phyloP scores from a whole-genome alignment of 768 basidiomycete genomes.

The Cystofilobasidium macerans region DNA sequence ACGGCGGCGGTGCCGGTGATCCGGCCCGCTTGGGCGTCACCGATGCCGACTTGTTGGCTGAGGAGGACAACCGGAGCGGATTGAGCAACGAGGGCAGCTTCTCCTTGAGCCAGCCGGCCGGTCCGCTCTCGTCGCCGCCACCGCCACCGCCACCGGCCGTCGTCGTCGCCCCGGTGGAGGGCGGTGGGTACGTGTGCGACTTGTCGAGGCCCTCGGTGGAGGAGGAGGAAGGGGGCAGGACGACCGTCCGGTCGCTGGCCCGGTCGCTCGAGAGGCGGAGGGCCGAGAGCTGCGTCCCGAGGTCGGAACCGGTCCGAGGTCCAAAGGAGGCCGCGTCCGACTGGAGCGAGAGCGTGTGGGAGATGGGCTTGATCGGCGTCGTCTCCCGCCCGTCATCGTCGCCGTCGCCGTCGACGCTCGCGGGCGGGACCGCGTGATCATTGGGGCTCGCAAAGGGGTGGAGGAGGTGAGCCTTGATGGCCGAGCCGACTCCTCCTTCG shows the following conservation, averaged over 20 bases:
- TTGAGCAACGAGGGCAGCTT: neutral
- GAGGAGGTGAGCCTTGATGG: neutral
- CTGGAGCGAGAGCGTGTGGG: neutral
- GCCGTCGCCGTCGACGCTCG: neutral
- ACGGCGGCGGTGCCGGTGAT: neutral
- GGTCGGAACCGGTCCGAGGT: neutral
- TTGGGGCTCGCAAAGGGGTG: neutral
- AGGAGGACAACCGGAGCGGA: neutral
- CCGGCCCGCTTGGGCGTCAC: neutral
- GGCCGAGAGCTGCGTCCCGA: neutral
- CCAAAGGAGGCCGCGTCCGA: neutral
- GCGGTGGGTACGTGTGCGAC: neutral
- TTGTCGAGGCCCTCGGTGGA: no score
- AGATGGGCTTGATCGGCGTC: neutral
- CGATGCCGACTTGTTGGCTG: neutral
- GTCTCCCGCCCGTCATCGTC: neutral
- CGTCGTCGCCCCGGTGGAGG: neutral
- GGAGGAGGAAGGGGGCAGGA: neutral
- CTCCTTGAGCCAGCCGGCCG: neutral
- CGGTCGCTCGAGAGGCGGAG: neutral
- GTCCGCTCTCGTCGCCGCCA: neutral
- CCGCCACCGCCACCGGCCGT: no score
- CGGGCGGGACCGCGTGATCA: neutral
- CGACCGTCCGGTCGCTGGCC: constrained; percentile 1
- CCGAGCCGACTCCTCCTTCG: neutral